Conservation (phyloP, 345 rosid genomes). For the Raphanus sativus region DNA sequence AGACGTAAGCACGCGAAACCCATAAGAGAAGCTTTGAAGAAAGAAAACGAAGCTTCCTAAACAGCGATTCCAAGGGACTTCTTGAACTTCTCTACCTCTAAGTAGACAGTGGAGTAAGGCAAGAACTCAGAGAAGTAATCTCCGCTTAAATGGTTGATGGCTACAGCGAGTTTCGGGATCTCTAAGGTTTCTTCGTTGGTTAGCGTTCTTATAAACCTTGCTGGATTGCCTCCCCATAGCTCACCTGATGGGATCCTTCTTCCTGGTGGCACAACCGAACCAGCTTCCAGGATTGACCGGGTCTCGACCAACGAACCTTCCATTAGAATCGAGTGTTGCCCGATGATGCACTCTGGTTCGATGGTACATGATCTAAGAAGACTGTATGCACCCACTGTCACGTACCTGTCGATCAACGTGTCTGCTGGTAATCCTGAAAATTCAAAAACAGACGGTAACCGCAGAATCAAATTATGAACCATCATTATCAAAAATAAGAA, state of each 20-base stretch:
- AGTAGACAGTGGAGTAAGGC: slow-evolving; percentile 87
- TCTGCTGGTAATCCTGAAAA: slow-evolving; percentile 87
- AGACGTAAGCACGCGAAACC: slow-evolving; percentile 26
- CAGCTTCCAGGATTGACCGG: slow-evolving; percentile 90
- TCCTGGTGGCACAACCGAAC: slow-evolving; percentile 93
- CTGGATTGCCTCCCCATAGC: slow-evolving; percentile 99
- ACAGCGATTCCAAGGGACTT: slow-evolving; percentile 69
- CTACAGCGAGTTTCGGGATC: slow-evolving; percentile 95
- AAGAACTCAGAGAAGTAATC: slow-evolving; percentile 79
- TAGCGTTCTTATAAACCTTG: slow-evolving; percentile 73
- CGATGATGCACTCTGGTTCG: slow-evolving; percentile 97
- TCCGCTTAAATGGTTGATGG: slow-evolving; percentile 80
- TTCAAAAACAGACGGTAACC: too few relatives aligned
- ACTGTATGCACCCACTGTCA: slow-evolving; percentile 84
- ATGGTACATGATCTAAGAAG: slow-evolving; percentile 89
- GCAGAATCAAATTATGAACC: too few relatives aligned
- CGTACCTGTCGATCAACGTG: slow-evolving; percentile 85
- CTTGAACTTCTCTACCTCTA: slow-evolving; percentile 94
- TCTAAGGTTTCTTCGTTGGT: slow-evolving; percentile 92
- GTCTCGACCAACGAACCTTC: slow-evolving; percentile 97
- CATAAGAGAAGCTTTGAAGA: slow-evolving; percentile 5
- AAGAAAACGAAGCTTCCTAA: slow-evolving; percentile 8
- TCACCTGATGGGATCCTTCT: slow-evolving; percentile 96
- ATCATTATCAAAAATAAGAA: neutral
- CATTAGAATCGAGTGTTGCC: slow-evolving; percentile 96